Conservation (phyloP, 2,329 filamentous ascomycete genomes). For the Arthrobotrys megalospora region DNA sequence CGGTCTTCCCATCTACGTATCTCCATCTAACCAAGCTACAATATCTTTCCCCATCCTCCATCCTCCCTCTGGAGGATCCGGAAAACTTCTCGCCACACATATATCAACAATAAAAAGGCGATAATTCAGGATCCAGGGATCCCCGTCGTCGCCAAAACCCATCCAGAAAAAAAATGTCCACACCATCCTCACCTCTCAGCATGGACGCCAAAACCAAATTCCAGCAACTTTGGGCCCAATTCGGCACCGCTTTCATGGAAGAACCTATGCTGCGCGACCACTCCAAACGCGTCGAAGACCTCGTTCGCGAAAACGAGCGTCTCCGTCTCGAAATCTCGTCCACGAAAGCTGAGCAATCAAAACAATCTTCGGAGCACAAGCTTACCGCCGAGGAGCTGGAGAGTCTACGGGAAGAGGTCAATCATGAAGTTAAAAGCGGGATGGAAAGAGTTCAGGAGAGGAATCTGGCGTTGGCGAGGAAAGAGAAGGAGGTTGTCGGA, state of each 20-base stretch:
- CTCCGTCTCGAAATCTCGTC: conserved; percentile 48
- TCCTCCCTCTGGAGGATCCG: conserved; percentile 5
- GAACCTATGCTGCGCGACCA: conserved; percentile 60
- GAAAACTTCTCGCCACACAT: neutral
- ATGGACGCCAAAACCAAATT: conserved; percentile 61
- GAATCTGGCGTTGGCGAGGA: conserved; percentile 39
- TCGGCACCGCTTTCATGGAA: conserved; percentile 57
- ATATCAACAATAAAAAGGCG: neutral
- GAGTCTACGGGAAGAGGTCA: conserved; percentile 45
- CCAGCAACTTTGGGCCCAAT: conserved; percentile 59
- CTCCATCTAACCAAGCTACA: neutral
- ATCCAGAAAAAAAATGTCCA: conserved; percentile 33
- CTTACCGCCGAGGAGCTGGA: conserved; percentile 41
- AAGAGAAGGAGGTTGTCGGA: conserved; percentile 38
- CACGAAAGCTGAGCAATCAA: conserved; percentile 30
- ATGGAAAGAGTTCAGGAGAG: conserved; percentile 58
- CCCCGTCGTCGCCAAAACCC: neutral
- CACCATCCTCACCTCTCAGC: conserved; percentile 48
- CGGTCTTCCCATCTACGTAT: neutral
- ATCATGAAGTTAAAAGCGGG: conserved; percentile 50
- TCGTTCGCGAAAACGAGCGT: conserved; percentile 60
- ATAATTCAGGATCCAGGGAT: neutral
- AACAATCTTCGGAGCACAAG: conserved; percentile 29
- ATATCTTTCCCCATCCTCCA: neutral
- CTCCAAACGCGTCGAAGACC: conserved; percentile 60